These are phyloP conservation scores for Schoenoplectus tabernaemontani DNA, from an alignment of 202 grass and related monocot genomes.

Conservation along the genomic window DNA sequence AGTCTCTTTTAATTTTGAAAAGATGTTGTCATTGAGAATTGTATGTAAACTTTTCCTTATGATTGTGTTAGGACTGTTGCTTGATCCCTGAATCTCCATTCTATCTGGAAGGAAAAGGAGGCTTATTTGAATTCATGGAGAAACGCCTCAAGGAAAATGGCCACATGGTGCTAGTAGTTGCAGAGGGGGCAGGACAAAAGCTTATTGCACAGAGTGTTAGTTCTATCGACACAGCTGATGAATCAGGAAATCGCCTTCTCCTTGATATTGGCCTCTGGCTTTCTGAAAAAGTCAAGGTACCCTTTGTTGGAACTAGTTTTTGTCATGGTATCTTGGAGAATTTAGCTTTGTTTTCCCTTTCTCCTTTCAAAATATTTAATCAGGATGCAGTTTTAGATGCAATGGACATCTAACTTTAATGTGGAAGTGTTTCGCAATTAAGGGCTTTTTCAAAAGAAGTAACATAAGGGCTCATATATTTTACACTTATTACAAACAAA, in stretches of 20 bases:
- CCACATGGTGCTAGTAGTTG: constrained; percentile 90
- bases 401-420: not conserved
- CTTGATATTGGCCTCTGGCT: constrained; percentile 92
- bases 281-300: constrained; percentile 85
- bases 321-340: not conserved
- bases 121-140: constrained; percentile 76
- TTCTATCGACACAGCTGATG: constrained; percentile 48
- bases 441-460: not conserved
- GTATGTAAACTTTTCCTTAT: not conserved
- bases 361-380: not conserved
- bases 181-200: constrained; percentile 87
- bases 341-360: not conserved
- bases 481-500: not conserved
- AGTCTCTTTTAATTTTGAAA: not conserved
- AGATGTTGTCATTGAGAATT: not conserved
- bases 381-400: not conserved
- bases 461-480: not conserved
- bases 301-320: not conserved
- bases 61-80: constrained; percentile 62
- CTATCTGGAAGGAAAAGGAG: constrained; percentile 94
- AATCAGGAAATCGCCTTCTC: constrained; percentile 83
- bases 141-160: constrained; percentile 77
- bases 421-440: not conserved
- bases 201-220: constrained; percentile 68
- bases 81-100: constrained; percentile 93